phyloP scores from a whole-genome alignment of 192 early-diverging fungal genomes.

The Dimargaris cristalligena region DNA sequence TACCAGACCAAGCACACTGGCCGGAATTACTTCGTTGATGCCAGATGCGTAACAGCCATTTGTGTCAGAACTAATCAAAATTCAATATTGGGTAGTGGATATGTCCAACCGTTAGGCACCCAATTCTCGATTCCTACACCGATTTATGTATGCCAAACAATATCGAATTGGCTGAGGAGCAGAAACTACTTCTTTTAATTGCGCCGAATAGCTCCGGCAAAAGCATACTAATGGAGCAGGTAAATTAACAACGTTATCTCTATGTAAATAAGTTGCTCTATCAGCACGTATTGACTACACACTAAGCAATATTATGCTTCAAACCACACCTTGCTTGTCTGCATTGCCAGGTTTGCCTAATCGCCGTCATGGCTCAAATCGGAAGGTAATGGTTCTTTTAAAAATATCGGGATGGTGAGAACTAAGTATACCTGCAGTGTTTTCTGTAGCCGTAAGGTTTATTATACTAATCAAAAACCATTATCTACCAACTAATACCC shows the following conservation, averaged over 20 bases:
- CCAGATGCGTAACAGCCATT: background rate
- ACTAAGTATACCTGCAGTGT: background rate
- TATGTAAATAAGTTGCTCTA: background rate
- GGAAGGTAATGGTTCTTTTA: background rate
- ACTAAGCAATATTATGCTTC: background rate
- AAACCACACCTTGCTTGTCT: background rate
- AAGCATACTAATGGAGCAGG: constrained; percentile 4
- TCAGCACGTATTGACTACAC: background rate
- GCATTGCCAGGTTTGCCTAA: background rate
- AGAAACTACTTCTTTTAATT: background rate
- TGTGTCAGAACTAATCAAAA: background rate
- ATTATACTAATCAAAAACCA: background rate
- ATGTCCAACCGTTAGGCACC: background rate
- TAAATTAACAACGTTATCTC: background rate
- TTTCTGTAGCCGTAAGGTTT: background rate
- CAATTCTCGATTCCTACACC: background rate
- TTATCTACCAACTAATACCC: background rate
- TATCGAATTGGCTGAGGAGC: background rate
- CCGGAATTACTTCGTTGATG: background rate
- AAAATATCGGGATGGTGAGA: background rate
- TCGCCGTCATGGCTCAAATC: background rate
- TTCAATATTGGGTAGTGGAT: background rate
- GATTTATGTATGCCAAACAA: background rate
- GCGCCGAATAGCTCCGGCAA: constrained; percentile 6
- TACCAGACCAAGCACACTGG: background rate